These are phyloP conservation scores for Tanozyma kutaoensis DNA, from an alignment of 805 yeast species.

Conservation along the genomic window DNA sequence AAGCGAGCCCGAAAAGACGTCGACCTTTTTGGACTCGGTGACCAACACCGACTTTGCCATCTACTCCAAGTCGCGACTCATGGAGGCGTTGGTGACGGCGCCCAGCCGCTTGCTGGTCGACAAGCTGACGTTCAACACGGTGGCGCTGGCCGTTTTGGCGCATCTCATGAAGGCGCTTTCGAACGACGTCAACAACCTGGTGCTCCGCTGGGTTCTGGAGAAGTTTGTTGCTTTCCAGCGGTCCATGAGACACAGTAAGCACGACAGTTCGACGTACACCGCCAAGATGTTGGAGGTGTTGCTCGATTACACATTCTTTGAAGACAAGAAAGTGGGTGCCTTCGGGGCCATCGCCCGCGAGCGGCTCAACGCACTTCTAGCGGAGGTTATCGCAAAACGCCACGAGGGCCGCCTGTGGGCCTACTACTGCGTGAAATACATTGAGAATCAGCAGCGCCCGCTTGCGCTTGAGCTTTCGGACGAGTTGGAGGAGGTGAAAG, in stretches of 20 bases:
- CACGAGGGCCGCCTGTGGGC: constrained; percentile 48
- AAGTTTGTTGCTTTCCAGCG: constrained; percentile 40
- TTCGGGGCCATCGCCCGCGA: constrained; percentile 38
- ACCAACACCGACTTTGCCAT: no score
- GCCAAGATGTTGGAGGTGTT: constrained; percentile 25
- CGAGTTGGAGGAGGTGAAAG: constrained; percentile 34
- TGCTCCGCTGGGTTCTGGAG: constrained; percentile 50
- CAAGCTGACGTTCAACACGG: no score
- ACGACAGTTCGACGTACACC: constrained; percentile 9
- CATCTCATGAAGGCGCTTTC: no score
- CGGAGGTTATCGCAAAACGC: constrained; percentile 39
- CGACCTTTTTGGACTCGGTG: no score
- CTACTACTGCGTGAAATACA: constrained; percentile 30
- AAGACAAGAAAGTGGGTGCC: constrained; percentile 7
- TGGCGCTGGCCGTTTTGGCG: no score
- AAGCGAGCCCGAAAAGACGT: no score
- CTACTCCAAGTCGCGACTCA: no score
- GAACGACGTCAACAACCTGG: constrained; percentile 16
- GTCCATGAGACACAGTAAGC: constrained; percentile 20
- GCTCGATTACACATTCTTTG: constrained; percentile 28
- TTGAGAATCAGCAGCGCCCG: constrained; percentile 8
- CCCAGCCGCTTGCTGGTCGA: no score
- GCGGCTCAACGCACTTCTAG: constrained; percentile 53
- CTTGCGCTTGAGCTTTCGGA: constrained; percentile 39
- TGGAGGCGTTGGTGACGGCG: no score